Conservation (phyloP, 2,329 filamentous ascomycete genomes). For the Fusarium oligoseptatum region DNA sequence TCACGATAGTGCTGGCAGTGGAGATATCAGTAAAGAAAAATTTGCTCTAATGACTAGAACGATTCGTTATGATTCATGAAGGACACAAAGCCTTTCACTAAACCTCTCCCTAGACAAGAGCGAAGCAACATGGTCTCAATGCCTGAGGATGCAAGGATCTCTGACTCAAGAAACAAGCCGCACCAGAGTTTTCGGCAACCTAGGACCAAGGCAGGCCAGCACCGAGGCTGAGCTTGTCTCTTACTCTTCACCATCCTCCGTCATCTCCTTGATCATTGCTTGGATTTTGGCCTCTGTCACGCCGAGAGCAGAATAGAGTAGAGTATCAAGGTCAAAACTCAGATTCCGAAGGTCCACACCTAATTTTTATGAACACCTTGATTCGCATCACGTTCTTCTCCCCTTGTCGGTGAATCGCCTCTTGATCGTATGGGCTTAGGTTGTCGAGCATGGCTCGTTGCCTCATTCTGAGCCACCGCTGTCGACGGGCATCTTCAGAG, state of each 20-base stretch:
- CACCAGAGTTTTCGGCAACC: background rate
- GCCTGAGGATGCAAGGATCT: background rate
- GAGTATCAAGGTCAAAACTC: background rate
- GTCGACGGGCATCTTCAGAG: too few relatives aligned
- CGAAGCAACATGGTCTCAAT: background rate
- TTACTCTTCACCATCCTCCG: background rate
- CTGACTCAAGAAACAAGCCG: background rate
- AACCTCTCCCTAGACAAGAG: background rate
- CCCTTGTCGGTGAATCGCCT: background rate
- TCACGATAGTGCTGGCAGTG: too few relatives aligned
- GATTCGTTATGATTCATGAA: background rate
- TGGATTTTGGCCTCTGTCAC: background rate
- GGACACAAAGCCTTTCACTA: background rate
- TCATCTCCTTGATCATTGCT: background rate
- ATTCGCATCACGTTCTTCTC: background rate
- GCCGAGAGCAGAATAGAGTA: background rate
- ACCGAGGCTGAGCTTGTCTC: background rate
- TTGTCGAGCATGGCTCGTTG: background rate
- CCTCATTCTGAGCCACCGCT: too few relatives aligned
- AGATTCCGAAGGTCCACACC: background rate
- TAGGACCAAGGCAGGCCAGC: too few relatives aligned
- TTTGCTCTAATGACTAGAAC: background rate
- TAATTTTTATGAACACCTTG: background rate
- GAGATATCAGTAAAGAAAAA: too few relatives aligned
- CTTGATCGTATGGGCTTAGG: background rate